These are phyloP conservation scores for Botrytis squamosa DNA, from an alignment of 2,329 filamentous ascomycete genomes.

Conservation along the genomic window DNA sequence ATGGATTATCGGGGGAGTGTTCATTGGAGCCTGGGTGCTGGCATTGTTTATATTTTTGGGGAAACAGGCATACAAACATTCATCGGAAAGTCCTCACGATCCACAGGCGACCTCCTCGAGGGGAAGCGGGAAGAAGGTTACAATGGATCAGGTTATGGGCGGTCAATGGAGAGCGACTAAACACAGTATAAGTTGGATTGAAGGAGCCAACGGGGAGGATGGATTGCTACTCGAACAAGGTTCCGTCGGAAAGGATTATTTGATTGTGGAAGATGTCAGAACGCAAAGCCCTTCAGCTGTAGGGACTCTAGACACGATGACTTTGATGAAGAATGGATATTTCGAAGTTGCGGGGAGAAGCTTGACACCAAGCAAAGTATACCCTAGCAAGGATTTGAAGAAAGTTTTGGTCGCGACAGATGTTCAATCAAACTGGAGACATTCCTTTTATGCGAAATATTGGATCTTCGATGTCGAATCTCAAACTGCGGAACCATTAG, in stretches of 20 bases:
- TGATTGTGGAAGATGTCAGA: constrained; percentile 85
- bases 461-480: constrained; percentile 89
- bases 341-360: constrained; percentile 60
- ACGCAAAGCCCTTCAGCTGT: constrained; percentile 47
- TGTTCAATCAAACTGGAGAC: constrained; percentile 75
- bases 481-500: constrained; percentile 73
- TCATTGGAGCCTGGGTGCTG: constrained; percentile 66
- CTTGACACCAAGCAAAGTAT: constrained; percentile 59
- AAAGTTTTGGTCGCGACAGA: constrained; percentile 82
- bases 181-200: constrained; percentile 74
- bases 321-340: constrained; percentile 68
- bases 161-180: constrained; percentile 64
- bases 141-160: constrained; percentile 65
- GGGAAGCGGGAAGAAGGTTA: constrained; percentile 70
- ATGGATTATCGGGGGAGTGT: constrained; percentile 58
- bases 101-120: constrained; percentile 61
- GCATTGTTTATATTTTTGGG: constrained; percentile 67
- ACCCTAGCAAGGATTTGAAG: constrained; percentile 79
- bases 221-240: constrained; percentile 78
- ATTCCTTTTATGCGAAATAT: constrained; percentile 83
- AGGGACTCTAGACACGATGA: constrained; percentile 53
- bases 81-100: constrained; percentile 64
- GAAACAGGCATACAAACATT: constrained; percentile 63
- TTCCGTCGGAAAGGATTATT: constrained; percentile 61
- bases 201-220: constrained; percentile 72